Percentiles rank a stretch among this genome's conserved stretches.
phyloP scores from a whole-genome alignment of 1,284 basidiomycete genomes.

The Malassezia arunalokei region DNA sequence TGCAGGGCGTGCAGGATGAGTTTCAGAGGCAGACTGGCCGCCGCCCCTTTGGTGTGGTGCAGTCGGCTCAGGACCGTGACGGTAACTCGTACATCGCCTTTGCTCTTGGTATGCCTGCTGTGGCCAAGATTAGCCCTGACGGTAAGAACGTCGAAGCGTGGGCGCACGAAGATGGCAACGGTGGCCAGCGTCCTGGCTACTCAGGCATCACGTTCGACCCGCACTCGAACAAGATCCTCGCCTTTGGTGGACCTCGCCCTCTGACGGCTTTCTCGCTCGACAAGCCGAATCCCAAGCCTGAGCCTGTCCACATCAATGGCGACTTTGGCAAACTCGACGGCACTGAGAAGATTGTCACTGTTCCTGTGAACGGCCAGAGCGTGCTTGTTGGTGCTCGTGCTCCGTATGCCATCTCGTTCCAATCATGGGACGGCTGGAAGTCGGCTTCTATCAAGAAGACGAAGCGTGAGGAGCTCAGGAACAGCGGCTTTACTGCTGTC shows the following conservation, averaged over 20 bases:
- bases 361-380: constrained; percentile 16
- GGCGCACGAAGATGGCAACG: constrained; percentile 28
- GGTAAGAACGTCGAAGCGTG: constrained; percentile 25
- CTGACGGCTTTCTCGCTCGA: constrained; percentile 32
- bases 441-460: constrained; percentile 21
- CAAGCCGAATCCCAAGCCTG: constrained; percentile 14
- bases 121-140: constrained; percentile 32
- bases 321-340: constrained; percentile 26
- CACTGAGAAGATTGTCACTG: constrained; percentile 33
- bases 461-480: constrained; percentile 24
- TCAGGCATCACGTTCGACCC: constrained; percentile 35
- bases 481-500: constrained; percentile 34
- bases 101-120: constrained; percentile 37
- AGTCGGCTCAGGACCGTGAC: constrained; percentile 31
- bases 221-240: constrained; percentile 26
- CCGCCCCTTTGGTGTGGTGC: constrained; percentile 39
- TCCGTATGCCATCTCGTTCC: constrained; percentile 32
- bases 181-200: constrained; percentile 35
- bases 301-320: constrained; percentile 26
- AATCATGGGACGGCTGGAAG: constrained; percentile 28
- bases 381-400: constrained; percentile 36
- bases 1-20: constrained; percentile 25
- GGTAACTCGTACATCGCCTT: constrained; percentile 43
- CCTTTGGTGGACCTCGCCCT: constrained; percentile 36
- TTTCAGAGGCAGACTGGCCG: constrained; percentile 22